A percentile compares a stretch with the other conserved stretches of the same genome.
These are phyloP conservation scores for Candida palmyrensis DNA, from an alignment of 805 yeast species.

Conservation along the genomic window DNA sequence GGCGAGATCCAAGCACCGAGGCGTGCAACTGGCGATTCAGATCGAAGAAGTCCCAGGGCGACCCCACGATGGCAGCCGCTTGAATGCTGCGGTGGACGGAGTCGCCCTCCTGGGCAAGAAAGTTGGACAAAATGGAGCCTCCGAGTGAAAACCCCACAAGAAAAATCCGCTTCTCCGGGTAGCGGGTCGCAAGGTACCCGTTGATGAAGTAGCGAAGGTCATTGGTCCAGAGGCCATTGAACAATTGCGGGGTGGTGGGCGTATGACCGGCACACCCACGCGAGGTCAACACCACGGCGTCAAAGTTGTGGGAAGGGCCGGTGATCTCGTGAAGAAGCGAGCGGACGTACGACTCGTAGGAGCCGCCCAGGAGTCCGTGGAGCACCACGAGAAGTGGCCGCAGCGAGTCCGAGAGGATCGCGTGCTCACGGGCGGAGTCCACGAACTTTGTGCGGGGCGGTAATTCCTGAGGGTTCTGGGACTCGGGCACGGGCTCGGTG, in stretches of 20 bases:
- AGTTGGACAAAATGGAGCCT: conserved; percentile 60
- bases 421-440: conserved; percentile 38
- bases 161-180: conserved; percentile 62
- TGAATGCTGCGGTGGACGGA: conserved; percentile 46
- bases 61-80: conserved; percentile 56
- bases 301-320: conserved; percentile 36
- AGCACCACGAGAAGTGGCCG: conserved; percentile 57
- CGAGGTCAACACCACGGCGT: conserved; percentile 58
- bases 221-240: conserved; percentile 63
- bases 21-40: conserved; percentile 44
- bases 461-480: conserved; percentile 35
- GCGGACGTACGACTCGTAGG: conserved; percentile 69
- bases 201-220: conserved; percentile 60
- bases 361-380: conserved; percentile 79
- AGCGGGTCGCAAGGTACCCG: conserved; percentile 41
- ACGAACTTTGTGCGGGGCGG: conserved; percentile 68
- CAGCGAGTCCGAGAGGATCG: conserved; percentile 28
- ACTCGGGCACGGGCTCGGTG: conserved; percentile 3
- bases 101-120: conserved; percentile 57
- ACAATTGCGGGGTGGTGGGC: conserved; percentile 61
- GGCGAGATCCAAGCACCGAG: conserved; percentile 31
- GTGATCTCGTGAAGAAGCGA: conserved; percentile 45
- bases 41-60: conserved; percentile 70
- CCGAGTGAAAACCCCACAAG: conserved; percentile 72
- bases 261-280: conserved; percentile 78